Evolutionary conservation across 768 basidiomycete genomes (phyloP), one percentile per base, ranked within the genome.

Genomic region (Lyophyllum decastes): DNA sequence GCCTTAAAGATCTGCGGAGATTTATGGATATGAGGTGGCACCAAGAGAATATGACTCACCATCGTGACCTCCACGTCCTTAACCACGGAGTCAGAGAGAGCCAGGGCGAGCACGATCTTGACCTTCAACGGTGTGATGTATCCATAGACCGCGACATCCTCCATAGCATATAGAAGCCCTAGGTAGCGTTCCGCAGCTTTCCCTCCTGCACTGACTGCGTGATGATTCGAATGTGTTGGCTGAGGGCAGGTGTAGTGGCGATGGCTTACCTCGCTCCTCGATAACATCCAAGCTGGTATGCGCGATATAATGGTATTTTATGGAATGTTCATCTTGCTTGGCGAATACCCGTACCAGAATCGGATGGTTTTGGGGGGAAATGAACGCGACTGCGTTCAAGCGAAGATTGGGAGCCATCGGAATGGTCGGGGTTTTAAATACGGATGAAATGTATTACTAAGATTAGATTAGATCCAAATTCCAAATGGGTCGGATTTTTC

Each of bases 141-240:
- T 40, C 94, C 94, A 71, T 95, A 95, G 38, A 94, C 91, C 2
- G 92, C 93, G 49, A 92, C 89, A 63, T 95, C 94, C 72, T 96
- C 94, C 80, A 95, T 89, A n/a, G 88, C 82, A 70, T 92, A 94
- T 24, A 96, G 73, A 54, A 95, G 77, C 5, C 93, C 94, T 35
- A 94, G 80, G 67, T 95, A 96, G 68, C 89, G 88, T 33, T 95
- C 93, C 4, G 76, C 78, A 3, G 82, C 75, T 71, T 92, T 93
- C 26, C 78, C 78, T 17, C 79, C 81, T 58, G 79, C 76, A 68
- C 66, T 72, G 43, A 80, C 80, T 81, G 61, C 45, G 50, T 50
- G 40, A 44, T 19, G 47, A 47, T 56, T 9, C 34, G 53, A 25
- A 19, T 50, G 50, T 25, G 49, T 26, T 53, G 49, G 51, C 19